Percentiles rank a stretch among this genome's conserved stretches.
Evolutionary conservation across 1,284 basidiomycete species (phyloP).

Genomic region (Boletus subluridellus): DNA sequence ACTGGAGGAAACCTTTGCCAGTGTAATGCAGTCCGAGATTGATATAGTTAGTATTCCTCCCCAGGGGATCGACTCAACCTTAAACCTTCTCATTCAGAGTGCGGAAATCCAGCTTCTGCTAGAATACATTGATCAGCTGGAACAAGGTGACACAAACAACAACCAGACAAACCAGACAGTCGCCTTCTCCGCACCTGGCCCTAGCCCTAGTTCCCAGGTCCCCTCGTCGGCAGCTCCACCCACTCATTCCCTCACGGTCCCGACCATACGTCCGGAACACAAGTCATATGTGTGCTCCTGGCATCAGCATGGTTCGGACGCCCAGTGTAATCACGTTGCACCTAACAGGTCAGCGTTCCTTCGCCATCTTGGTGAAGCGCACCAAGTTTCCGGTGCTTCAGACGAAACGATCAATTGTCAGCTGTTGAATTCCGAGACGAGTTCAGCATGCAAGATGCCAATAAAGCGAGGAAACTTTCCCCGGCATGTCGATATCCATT

Average conservation of each 20-base stretch:
- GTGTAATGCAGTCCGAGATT: background rate
- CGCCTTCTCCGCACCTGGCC: background rate
- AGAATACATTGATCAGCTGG: background rate
- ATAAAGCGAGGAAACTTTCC: conserved; percentile 17
- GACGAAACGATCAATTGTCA: conserved; percentile 2
- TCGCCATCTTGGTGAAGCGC: conserved; percentile 9
- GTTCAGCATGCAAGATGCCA: conserved; percentile 3
- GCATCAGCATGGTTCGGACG: background rate
- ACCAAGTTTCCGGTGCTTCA: conserved; percentile 13
- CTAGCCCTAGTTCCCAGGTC: background rate
- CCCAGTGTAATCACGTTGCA: conserved; percentile 6
- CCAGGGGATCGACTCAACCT: background rate
- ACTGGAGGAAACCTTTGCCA: background rate
- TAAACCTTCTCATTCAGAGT: background rate
- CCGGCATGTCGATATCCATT: conserved; percentile 25
- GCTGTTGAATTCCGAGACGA: conserved; percentile 7
- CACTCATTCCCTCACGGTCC: background rate
- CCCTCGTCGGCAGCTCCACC: background rate
- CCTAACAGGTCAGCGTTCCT: conserved; percentile 14
- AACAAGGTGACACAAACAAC: background rate
- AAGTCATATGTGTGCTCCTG: conserved; percentile 13
- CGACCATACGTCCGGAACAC: background rate
- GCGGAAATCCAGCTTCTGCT: background rate
- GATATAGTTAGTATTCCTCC: background rate
- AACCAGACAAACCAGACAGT: background rate